phyloP scores from a whole-genome alignment of 2,329 filamentous ascomycete genomes.

The Diaporthe vexans region DNA sequence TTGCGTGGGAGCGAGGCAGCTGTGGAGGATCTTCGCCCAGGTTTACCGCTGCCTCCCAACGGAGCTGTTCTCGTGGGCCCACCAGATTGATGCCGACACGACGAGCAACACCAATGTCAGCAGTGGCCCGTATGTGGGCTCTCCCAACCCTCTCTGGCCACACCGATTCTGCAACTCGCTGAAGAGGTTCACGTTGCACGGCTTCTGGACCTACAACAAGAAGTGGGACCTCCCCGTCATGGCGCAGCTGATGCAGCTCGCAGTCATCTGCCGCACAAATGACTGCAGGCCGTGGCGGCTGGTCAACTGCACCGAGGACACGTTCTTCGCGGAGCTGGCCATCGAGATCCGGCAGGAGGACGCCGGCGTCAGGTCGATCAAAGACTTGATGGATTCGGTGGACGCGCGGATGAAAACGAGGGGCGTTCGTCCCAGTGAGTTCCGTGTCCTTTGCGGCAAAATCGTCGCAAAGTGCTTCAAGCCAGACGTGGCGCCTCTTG shows the following conservation, averaged over 20 bases:
- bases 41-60: not conserved
- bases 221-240: not conserved
- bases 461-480: not conserved
- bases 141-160: no score
- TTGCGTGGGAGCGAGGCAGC: no score
- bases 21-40: not conserved
- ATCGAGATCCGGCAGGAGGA: not conserved
- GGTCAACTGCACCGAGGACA: not conserved
- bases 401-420: not conserved
- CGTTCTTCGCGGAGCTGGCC: not conserved
- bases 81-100: not conserved
- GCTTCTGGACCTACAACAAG: not conserved
- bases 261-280: not conserved
- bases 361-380: not conserved
- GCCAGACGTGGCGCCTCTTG: not conserved
- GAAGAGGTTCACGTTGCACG: not conserved
- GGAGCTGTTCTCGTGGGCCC: not conserved
- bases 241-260: not conserved
- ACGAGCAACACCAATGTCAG: no score
- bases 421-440: not conserved
- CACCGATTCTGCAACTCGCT: not conserved
- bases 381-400: not conserved
- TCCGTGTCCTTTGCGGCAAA: not conserved
- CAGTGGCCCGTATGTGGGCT: no score
- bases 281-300: not conserved